These are phyloP conservation scores for Solanum paucissectum DNA, from an alignment of 257 asterid species.

Conservation along the genomic window DNA sequence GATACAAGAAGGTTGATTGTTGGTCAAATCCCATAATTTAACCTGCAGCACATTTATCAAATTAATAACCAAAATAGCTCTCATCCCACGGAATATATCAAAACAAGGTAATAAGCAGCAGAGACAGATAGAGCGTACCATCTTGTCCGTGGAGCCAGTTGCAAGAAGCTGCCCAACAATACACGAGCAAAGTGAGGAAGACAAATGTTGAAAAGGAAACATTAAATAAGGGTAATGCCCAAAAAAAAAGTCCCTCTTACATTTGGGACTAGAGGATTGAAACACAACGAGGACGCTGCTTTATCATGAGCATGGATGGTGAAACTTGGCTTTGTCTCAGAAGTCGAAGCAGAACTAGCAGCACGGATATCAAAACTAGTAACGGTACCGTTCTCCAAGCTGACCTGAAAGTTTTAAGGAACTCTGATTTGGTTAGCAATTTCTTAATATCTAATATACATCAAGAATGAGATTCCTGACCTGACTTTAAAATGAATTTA, in stretches of 20 bases:
- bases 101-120: not conserved
- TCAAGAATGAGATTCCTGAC: no score
- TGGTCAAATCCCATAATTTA: slow-evolving; percentile 87
- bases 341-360: slow-evolving; percentile 37
- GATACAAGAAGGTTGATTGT: slow-evolving; percentile 51
- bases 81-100: not conserved
- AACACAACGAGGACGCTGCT: slow-evolving; percentile 66
- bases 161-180: slow-evolving; percentile 65
- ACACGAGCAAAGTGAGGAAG: not conserved
- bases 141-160: slow-evolving; percentile 82
- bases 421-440: not conserved
- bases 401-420: slow-evolving; percentile 43
- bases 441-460: not conserved
- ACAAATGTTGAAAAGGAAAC: not conserved
- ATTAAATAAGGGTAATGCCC: not conserved
- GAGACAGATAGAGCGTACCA: slow-evolving; percentile 24
- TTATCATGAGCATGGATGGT: slow-evolving; percentile 90
- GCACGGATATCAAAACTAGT: slow-evolving; percentile 67
- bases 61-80: not conserved
- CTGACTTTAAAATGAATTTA: not conserved
- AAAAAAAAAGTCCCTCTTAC: slow-evolving; percentile 13
- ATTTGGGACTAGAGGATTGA: slow-evolving; percentile 53
- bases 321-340: slow-evolving; percentile 54
- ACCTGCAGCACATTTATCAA: slow-evolving; percentile 36
- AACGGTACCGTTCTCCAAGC: slow-evolving; percentile 81